Evolutionary conservation across 129 eudicot species (phyloP).

Genomic region (Solidago caesia): DNA sequence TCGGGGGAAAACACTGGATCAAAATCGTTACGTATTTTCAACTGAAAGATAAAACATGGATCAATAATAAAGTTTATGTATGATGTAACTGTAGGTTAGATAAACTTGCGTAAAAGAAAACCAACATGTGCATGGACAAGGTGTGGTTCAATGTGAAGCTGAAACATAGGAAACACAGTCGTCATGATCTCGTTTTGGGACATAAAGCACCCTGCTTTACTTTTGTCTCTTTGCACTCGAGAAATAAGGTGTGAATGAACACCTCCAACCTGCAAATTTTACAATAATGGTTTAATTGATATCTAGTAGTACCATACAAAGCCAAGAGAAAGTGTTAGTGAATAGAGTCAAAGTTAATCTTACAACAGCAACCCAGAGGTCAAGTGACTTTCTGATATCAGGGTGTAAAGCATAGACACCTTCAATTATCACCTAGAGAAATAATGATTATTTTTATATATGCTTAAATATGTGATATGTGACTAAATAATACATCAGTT

Average conservation of each 20-base stretch:
- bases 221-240: constrained; percentile 98
- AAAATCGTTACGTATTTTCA: constrained; percentile 91
- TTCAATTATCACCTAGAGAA: constrained; percentile 82
- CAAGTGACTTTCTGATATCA: constrained; percentile 80
- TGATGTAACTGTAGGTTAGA: not conserved
- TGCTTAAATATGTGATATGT: not conserved
- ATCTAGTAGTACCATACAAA: not conserved
- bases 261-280: constrained; percentile 84
- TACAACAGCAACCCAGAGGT: constrained; percentile 99
- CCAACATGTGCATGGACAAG: constrained; percentile 99
- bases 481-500: not conserved
- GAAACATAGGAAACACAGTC: constrained; percentile 97
- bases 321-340: not conserved
- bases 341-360: constrained; percentile 39
- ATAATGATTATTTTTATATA: constrained; percentile 9
- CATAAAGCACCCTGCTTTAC: constrained; percentile 77
- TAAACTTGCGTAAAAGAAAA: not conserved
- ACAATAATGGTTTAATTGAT: not conserved
- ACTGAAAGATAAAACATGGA: constrained; percentile 47
- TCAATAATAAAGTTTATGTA: constrained; percentile 1
- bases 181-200: constrained; percentile 93
- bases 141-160: constrained; percentile 98
- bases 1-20: constrained; percentile 99
- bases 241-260: constrained; percentile 97
- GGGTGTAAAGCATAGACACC: constrained; percentile 99